Evolutionary conservation across 2,329 filamentous ascomycete genomes (phyloP).

Genomic region (Penicillium sumatraense): DNA sequence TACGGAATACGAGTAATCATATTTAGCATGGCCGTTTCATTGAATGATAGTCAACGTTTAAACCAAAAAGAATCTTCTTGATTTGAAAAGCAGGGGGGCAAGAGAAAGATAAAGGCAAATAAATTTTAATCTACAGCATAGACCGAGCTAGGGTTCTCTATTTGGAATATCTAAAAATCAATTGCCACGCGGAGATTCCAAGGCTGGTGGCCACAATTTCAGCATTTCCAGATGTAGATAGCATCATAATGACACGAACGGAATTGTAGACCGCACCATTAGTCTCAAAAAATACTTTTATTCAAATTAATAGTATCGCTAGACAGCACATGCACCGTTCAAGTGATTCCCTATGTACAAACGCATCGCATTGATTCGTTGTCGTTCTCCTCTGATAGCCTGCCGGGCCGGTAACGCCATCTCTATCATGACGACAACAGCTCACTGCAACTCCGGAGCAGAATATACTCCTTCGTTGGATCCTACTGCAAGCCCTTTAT

Average conservation of each 20-base stretch:
- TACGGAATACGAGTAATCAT: no score
- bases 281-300: not conserved
- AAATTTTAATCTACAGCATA: no score
- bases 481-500: not conserved
- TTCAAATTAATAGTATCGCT: not conserved
- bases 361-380: not conserved
- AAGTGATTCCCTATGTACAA: not conserved
- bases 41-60: no score
- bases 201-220: not conserved
- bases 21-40: no score
- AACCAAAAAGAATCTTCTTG: no score
- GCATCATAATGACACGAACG: slow-evolving; percentile 20
- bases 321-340: not conserved
- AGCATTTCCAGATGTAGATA: not conserved
- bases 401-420: not conserved
- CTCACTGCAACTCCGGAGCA: not conserved
- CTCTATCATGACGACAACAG: not conserved
- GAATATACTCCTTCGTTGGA: not conserved
- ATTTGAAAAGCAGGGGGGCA: no score
- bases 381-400: not conserved
- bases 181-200: not conserved
- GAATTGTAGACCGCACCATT: slow-evolving; percentile 6
- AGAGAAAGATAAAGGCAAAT: no score
- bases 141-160: no score
- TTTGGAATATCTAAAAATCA: not conserved